Base-by-base conservation (phyloP, 345 rosid genomes). In the Draba incana region DNA sequence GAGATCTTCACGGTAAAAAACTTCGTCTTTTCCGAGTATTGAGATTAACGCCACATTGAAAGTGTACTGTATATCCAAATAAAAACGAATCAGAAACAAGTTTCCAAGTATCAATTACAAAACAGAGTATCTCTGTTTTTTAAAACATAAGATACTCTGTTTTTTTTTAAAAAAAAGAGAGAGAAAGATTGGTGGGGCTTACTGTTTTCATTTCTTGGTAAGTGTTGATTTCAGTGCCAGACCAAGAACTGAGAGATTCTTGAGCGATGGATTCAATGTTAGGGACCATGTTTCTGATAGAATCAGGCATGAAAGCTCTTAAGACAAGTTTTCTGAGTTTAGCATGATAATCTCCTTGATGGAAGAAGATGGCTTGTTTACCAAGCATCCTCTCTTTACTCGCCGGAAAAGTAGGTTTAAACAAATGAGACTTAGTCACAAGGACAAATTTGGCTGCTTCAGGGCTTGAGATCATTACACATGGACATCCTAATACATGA, bases 341-440 rank as follows among this genome's bases (percentile, higher is more conserved):
- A 11, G 78, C 6, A 78, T 93, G 98, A 63, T 93, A 87, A 31
- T 82, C 83, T 59, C 97, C 98, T 71, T 87, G 89, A 75, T 93
- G 98, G 41, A 87, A 93, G 62, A 93, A 93, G 63, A 93, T 70
- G 4, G 96, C 97, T 1, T 89, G 82, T 5, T 88, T 92, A 0
- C 98, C 98, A 7, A 93, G 82, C 60, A 93, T 81, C 25, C 75
- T 82, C 62, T 93, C 98, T 78, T 93, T 93, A 78, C 96, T 88
- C 68, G 85, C 86, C 3, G 98, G 98, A 74, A 88, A 93, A 4
- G 97, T 90, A 4, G 98, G 97, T 77, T 81, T 87, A 85, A 93
- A 90, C 79, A 93, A 58, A 38, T 87, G 87, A 59, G 97, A 83
- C 53, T 81, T 83, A 0, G 94, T 84, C 38, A 76, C 84, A 24